Percentiles rank a stretch among this genome's conserved stretches.
Conservation (phyloP, 192 early-diverging fungal species). For the Chytriomyces confervae region DNA sequence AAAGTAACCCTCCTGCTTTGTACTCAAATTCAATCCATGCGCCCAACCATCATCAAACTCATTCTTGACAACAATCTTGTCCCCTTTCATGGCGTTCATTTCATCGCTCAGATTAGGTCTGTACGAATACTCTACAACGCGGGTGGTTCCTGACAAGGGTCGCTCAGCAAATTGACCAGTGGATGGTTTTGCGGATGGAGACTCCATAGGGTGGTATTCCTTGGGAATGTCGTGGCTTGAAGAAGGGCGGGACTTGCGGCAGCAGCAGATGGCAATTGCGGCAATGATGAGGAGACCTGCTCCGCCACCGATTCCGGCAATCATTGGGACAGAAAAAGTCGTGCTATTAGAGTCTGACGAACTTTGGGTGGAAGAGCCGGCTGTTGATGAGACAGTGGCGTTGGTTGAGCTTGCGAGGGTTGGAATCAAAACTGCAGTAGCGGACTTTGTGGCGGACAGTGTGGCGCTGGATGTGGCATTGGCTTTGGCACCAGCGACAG, state of each 20-base stretch:
- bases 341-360: not conserved
- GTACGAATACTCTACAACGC: not conserved
- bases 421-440: not conserved
- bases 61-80: slow-evolving; percentile 17
- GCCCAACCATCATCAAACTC: slow-evolving; percentile 53
- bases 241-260: not conserved
- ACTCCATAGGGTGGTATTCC: no score
- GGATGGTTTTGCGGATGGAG: no score
- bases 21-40: slow-evolving; percentile 46
- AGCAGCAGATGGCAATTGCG: not conserved
- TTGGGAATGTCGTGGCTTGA: no score
- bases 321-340: not conserved
- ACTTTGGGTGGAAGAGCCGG: not conserved
- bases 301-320: slow-evolving; percentile 14
- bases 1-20: slow-evolving; percentile 53
- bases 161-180: no score
- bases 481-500: not conserved
- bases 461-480: not conserved
- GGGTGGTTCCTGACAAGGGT: no score
- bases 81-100: not conserved
- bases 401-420: not conserved
- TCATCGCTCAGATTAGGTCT: slow-evolving; percentile 1
- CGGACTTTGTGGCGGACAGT: not conserved
- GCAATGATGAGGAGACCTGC: not conserved
- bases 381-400: not conserved